A percentile compares a stretch with the other conserved stretches of the same genome.
phyloP scores from a whole-genome alignment of 257 asterid genomes.

The Verbena officinalis region DNA sequence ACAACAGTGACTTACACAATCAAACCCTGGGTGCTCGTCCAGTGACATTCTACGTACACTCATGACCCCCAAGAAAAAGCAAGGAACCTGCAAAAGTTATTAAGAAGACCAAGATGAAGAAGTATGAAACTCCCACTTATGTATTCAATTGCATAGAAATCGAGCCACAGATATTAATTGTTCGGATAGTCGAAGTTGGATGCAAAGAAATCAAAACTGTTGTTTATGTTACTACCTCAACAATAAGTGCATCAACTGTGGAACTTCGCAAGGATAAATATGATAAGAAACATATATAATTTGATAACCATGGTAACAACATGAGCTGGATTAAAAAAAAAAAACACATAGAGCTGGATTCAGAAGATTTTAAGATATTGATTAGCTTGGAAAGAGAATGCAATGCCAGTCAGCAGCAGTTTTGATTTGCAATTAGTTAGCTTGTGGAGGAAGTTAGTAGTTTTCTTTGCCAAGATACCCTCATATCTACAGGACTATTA shows the following conservation, averaged over 20 bases:
- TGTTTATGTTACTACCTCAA: not conserved
- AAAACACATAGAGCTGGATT: no score
- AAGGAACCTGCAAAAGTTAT: constrained; percentile 64
- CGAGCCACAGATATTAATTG: constrained; percentile 4
- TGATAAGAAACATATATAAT: not conserved
- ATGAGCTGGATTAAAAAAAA: no score
- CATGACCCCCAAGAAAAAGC: constrained; percentile 71
- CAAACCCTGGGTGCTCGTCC: constrained; percentile 90
- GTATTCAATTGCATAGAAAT: constrained; percentile 2
- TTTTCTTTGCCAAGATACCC: constrained; percentile 3
- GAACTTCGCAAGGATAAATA: not conserved
- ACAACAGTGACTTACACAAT: constrained; percentile 63
- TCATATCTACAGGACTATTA: not conserved
- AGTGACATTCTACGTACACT: constrained; percentile 86
- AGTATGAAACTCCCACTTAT: constrained; percentile 19
- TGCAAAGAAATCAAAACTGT: constrained; percentile 1
- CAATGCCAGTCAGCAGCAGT: not conserved
- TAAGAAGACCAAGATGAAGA: constrained; percentile 22
- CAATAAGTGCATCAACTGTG: constrained; percentile 10
- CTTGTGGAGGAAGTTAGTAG: not conserved
- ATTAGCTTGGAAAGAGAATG: constrained; percentile 12
- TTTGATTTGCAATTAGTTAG: not conserved
- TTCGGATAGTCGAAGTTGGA: no score
- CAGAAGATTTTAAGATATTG: not conserved
- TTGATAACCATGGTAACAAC: constrained; percentile 2